Conservation (phyloP, 169 alveolate genomes). For the Plasmodium gonderi region DNA sequence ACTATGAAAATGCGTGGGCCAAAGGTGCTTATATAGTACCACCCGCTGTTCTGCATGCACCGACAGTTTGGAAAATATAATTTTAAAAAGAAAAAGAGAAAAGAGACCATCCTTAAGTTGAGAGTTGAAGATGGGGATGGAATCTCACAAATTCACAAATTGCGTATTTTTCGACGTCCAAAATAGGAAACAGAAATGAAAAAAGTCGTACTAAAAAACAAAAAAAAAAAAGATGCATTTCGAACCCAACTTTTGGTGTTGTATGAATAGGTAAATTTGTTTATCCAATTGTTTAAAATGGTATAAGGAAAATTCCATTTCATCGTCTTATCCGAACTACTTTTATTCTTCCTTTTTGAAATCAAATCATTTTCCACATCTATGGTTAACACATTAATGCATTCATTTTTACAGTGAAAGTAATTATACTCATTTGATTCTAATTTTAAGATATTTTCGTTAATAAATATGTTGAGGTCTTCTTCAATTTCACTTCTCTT, state of each 20-base stretch:
- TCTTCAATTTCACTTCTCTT: constrained; percentile 50
- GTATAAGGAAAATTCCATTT: background rate
- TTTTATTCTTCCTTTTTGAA: background rate
- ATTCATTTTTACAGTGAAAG: constrained; percentile 10
- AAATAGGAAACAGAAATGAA: constrained; percentile 7
- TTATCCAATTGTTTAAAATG: background rate
- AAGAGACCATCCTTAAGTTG: too few species aligned
- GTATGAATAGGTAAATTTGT: background rate
- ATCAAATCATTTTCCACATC: background rate
- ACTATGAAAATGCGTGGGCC: too few species aligned
- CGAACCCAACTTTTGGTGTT: background rate
- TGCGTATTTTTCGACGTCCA: background rate
- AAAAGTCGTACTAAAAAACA: constrained; percentile 40
- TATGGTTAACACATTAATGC: constrained; percentile 14
- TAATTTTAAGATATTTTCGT: constrained; percentile 20
- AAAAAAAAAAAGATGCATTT: constrained; percentile 1
- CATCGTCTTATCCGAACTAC: background rate
- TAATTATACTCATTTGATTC: background rate
- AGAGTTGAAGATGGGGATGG: too few species aligned
- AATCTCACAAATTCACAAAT: background rate
- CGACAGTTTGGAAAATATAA: too few species aligned
- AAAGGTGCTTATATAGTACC: too few species aligned
- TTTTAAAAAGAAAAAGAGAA: too few species aligned
- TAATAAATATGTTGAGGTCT: constrained; percentile 45
- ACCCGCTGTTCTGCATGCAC: too few species aligned